phyloP scores from a whole-genome alignment of 1,284 basidiomycete species.

The Leucoagaricus sp. region DNA sequence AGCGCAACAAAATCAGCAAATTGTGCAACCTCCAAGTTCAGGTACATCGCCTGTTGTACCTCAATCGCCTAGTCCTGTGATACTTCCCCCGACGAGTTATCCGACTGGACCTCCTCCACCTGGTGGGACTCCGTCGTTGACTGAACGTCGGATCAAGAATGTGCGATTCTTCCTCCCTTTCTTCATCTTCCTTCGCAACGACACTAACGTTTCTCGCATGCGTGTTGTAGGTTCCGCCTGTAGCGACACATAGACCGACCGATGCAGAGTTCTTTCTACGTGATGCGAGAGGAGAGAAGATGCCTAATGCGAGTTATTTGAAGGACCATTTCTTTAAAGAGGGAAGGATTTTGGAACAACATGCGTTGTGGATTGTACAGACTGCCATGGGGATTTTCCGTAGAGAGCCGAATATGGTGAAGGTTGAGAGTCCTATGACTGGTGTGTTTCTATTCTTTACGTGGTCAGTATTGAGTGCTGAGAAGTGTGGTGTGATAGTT shows the following conservation, averaged over 20 bases:
- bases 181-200: background rate
- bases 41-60: background rate
- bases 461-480: no score
- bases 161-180: background rate
- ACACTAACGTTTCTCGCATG: background rate
- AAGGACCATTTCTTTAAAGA: slow-evolving; percentile 94
- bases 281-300: slow-evolving; percentile 35
- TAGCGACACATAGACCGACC: slow-evolving; percentile 69
- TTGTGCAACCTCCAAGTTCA: background rate
- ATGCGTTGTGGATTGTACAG: slow-evolving; percentile 87
- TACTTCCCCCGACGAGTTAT: background rate
- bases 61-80: background rate
- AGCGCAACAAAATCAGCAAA: slow-evolving; percentile 6
- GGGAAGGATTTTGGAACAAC: slow-evolving; percentile 83
- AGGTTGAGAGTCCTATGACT: slow-evolving; percentile 90
- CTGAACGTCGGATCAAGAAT: background rate
- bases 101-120: background rate
- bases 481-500: no score
- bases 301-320: slow-evolving; percentile 84
- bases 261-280: slow-evolving; percentile 71
- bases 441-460: slow-evolving; percentile 52
- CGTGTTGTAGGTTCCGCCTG: slow-evolving; percentile 60
- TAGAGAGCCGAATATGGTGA: slow-evolving; percentile 85
- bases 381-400: slow-evolving; percentile 76
- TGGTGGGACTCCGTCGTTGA: background rate